Base-by-base conservation (phyloP, 1,284 basidiomycete species). In the Grifola frondosa region DNA sequence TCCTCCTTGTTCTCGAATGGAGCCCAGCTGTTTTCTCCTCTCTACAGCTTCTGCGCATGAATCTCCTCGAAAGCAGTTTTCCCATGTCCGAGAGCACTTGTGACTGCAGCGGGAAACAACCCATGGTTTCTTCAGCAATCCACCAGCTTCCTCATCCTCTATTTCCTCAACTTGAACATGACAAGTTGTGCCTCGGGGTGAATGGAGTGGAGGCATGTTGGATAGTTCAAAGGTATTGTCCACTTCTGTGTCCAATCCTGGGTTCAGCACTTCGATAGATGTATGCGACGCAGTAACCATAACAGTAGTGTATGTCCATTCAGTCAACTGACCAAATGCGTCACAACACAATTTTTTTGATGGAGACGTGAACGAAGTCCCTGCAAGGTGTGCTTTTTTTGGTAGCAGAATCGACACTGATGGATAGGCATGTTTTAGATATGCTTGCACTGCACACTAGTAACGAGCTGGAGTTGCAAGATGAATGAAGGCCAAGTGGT, bases 1-100 rank as follows among this genome's bases (percentile, higher is more conserved):
- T 66, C 63, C 3, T 63, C 54, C 13, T 49, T 13, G 13, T 34
- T 22, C 5, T 40, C 37, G 34, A 63, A 65, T 19, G 63, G 63
- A 2, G 45, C 42, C 49, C 53, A 63, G 5, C 39, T 38, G 8
- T 28, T 16, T 10, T 42, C 22, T 6, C 34, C 40, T 12, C 15
- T 11, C 12, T 16, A 19, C 9, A 31, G 19, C 24, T 55, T 35
- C 12, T 38, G n/a, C 2, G 42, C 37, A 7, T 35, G 23, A 6
- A 54, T 37, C 25, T 39, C 30, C 24, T 57, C 51, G 37, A 53
- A 61, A 26, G 25, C 8, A 0, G 44, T 59, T 23, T 36, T 38
- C 10, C 44, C 49, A 10, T 31, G 22, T 17, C 12, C 40, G 25
- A 21, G 17, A 16, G 15, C 32, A 5, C 28, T 26, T 11, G 15